Percentiles rank a stretch among this genome's conserved stretches.
phyloP scores from a whole-genome alignment of 306 rosid species.

The Albizia julibrissin region DNA sequence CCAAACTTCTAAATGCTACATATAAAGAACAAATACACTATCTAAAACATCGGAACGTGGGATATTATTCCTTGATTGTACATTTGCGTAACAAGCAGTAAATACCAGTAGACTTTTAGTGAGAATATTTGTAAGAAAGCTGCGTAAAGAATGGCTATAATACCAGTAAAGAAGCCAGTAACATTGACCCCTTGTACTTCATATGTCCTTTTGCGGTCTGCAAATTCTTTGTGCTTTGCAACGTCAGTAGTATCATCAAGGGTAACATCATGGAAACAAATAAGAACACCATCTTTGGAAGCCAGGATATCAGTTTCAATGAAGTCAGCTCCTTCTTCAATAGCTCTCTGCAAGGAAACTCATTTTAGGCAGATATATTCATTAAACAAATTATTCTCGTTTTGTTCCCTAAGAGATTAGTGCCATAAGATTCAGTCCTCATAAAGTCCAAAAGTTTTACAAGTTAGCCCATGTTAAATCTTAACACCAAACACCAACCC shows the following conservation, averaged over 20 bases:
- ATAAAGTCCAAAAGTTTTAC: background rate
- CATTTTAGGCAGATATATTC: slow-evolving; percentile 28
- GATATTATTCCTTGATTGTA: background rate
- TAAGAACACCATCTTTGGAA: slow-evolving; percentile 87
- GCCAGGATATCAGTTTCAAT: slow-evolving; percentile 86
- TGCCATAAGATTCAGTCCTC: background rate
- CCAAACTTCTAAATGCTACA: slow-evolving; percentile 5
- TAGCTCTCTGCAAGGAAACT: slow-evolving; percentile 72
- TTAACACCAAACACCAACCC: too few relatives aligned
- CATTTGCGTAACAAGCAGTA: background rate
- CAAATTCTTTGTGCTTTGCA: slow-evolving; percentile 60
- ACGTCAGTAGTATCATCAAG: slow-evolving; percentile 80
- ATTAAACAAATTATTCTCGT: slow-evolving; percentile 8
- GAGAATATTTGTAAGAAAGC: background rate
- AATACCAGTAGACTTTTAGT: background rate
- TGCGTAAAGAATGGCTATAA: background rate
- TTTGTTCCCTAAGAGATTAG: background rate
- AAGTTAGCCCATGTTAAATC: background rate
- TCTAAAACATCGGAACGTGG: background rate
- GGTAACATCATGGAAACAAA: slow-evolving; percentile 80
- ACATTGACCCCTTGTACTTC: slow-evolving; percentile 65
- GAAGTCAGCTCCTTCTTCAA: slow-evolving; percentile 97
- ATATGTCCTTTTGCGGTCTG: slow-evolving; percentile 77
- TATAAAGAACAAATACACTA: background rate
- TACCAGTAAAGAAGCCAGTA: slow-evolving; percentile 87